Percentiles rank a stretch among this genome's conserved stretches.
These are phyloP conservation scores for Candida coquimbonensis DNA, from an alignment of 805 yeast species.

Conservation along the genomic window DNA sequence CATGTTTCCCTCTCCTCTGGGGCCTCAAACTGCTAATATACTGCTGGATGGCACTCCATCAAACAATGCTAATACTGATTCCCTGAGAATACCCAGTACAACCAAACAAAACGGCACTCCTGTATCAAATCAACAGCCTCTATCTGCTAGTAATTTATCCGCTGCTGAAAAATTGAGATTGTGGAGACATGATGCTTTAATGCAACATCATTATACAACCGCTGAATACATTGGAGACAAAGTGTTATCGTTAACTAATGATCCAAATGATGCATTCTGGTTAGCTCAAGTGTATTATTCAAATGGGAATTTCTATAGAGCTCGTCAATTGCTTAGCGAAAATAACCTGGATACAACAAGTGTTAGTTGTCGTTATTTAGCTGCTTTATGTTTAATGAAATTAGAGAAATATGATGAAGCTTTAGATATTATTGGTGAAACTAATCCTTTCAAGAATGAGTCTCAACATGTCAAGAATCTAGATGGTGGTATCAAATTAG, in stretches of 20 bases:
- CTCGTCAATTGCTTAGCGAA: conserved; percentile 59
- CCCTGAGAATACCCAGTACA: not conserved
- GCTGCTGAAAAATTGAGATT: conserved; percentile 80
- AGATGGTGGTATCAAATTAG: conserved; percentile 83
- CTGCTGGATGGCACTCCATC: not conserved
- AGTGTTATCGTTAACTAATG: conserved; percentile 73
- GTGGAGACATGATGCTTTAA: conserved; percentile 90
- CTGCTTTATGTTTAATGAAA: conserved; percentile 67
- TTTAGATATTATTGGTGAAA: conserved; percentile 74
- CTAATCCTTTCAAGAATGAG: conserved; percentile 56
- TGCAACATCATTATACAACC: conserved; percentile 86
- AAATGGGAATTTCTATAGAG: conserved; percentile 71
- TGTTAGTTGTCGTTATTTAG: conserved; percentile 73
- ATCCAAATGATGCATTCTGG: conserved; percentile 95
- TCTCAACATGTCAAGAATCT: conserved; percentile 35
- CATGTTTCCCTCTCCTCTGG: conserved; percentile 25
- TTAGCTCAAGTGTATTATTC: conserved; percentile 82
- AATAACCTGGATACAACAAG: conserved; percentile 47
- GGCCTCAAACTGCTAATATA: not conserved
- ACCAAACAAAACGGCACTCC: not conserved
- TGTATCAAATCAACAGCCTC: not conserved
- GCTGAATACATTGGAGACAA: conserved; percentile 93
- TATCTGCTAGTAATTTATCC: conserved; percentile 27
- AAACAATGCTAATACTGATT: not conserved
- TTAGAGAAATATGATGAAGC: conserved; percentile 85